These are phyloP conservation scores for Aureobasidium sp. DNA, from an alignment of 2,329 filamentous ascomycete species.

Conservation along the genomic window DNA sequence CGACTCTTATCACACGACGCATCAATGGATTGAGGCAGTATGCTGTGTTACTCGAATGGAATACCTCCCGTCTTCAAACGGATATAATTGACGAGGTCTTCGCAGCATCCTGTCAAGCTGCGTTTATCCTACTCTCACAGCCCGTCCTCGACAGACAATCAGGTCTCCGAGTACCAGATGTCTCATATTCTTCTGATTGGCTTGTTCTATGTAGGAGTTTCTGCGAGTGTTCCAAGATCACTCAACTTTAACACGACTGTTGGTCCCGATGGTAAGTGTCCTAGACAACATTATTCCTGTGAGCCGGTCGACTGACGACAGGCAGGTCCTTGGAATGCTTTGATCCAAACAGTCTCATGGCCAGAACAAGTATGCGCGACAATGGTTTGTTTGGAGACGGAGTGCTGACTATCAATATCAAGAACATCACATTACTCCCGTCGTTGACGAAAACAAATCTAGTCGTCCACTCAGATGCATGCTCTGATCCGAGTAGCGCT, in stretches of 20 bases:
- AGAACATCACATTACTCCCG: neutral
- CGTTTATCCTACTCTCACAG: neutral
- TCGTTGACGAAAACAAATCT: neutral
- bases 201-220: neutral
- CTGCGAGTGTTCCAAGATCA: neutral
- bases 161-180: neutral
- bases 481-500: neutral
- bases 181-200: neutral
- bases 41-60: neutral
- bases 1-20: neutral
- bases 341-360: neutral
- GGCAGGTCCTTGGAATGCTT: neutral
- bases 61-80: neutral
- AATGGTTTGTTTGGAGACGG: too few relatives aligned
- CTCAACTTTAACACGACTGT: neutral
- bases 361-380: neutral
- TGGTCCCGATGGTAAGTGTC: neutral
- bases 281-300: too few relatives aligned
- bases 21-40: neutral
- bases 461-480: neutral
- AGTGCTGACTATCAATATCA: neutral
- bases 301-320: neutral
- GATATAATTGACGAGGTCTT: neutral
- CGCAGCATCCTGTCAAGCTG: neutral
- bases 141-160: neutral